These are phyloP conservation scores for Candida nemodendra DNA, from an alignment of 805 yeast genomes.

Conservation along the genomic window DNA sequence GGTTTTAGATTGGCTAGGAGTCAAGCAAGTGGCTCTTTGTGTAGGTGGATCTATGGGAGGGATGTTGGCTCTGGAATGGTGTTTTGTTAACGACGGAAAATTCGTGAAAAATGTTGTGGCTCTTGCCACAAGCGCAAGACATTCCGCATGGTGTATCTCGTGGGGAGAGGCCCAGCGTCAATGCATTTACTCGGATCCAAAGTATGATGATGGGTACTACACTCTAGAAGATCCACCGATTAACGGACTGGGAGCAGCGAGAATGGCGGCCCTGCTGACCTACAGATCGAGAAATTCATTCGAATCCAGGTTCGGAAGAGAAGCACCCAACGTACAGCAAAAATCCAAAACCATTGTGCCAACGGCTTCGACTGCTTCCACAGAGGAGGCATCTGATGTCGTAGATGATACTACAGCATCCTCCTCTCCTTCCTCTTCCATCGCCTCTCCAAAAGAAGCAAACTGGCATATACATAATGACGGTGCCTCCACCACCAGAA, in stretches of 20 bases:
- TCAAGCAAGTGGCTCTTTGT: constrained; percentile 76
- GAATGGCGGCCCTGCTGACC: constrained; percentile 94
- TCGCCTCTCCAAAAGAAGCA: constrained; percentile 37
- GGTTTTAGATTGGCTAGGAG: constrained; percentile 76
- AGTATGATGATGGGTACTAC: constrained; percentile 88
- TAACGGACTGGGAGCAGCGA: constrained; percentile 89
- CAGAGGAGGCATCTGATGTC: constrained; percentile 11
- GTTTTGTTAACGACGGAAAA: constrained; percentile 55
- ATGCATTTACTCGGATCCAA: constrained; percentile 92
- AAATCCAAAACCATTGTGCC: constrained; percentile 21
- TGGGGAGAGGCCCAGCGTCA: constrained; percentile 99
- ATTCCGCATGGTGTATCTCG: constrained; percentile 97
- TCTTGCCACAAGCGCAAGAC: constrained; percentile 90
- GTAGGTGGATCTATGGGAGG: constrained; percentile 99
- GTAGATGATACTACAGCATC: constrained; percentile 8
- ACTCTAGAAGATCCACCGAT: constrained; percentile 74
- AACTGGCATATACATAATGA: constrained; percentile 87
- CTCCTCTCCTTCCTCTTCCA: constrained; percentile 1
- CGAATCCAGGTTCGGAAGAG: constrained; percentile 89
- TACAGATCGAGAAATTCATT: constrained; percentile 91
- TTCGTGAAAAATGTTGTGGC: constrained; percentile 77
- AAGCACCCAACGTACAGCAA: constrained; percentile 45
- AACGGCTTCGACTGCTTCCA: constrained; percentile 2
- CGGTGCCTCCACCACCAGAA: constrained; percentile 43
- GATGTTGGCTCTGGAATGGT: constrained; percentile 89